Percentiles rank a stretch among this genome's conserved stretches.
These are phyloP conservation scores for Phascolomyces articulosus DNA, from an alignment of 371 early-diverging fungal species.

Conservation along the genomic window DNA sequence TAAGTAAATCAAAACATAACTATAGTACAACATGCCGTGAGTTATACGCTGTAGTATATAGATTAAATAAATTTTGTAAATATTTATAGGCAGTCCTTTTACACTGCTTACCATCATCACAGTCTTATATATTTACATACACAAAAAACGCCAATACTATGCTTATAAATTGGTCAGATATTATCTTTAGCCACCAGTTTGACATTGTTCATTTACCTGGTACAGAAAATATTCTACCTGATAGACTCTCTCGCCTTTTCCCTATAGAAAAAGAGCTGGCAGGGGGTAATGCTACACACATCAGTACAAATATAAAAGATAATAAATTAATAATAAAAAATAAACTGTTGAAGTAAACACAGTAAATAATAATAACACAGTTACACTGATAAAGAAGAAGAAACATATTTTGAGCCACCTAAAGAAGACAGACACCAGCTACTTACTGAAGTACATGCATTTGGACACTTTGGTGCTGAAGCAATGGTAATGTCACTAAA, in stretches of 20 bases:
- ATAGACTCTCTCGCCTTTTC: constrained; percentile 20
- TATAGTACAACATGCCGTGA: constrained; percentile 20
- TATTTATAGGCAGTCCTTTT: constrained; percentile 25
- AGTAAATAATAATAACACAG: background rate
- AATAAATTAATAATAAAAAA: background rate
- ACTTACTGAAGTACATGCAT: constrained; percentile 13
- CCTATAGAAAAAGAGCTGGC: constrained; percentile 19
- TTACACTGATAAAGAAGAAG: background rate
- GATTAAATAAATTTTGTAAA: constrained; percentile 23
- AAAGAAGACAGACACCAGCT: constrained; percentile 11
- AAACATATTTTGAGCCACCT: background rate
- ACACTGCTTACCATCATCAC: constrained; percentile 26
- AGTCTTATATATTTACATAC: constrained; percentile 20
- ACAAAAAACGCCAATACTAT: constrained; percentile 24
- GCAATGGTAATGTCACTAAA: constrained; percentile 10
- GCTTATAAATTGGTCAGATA: constrained; percentile 28
- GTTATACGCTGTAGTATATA: constrained; percentile 19
- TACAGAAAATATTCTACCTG: constrained; percentile 21
- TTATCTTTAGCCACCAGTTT: constrained; percentile 23
- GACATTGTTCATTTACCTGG: constrained; percentile 26
- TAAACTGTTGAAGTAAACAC: background rate
- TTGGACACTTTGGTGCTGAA: constrained; percentile 28
- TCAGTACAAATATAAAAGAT: background rate
- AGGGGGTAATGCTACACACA: constrained; percentile 11
- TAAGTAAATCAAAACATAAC: constrained; percentile 10